These are phyloP conservation scores for Rosa persica DNA, from an alignment of 306 rosid genomes.

Conservation along the genomic window DNA sequence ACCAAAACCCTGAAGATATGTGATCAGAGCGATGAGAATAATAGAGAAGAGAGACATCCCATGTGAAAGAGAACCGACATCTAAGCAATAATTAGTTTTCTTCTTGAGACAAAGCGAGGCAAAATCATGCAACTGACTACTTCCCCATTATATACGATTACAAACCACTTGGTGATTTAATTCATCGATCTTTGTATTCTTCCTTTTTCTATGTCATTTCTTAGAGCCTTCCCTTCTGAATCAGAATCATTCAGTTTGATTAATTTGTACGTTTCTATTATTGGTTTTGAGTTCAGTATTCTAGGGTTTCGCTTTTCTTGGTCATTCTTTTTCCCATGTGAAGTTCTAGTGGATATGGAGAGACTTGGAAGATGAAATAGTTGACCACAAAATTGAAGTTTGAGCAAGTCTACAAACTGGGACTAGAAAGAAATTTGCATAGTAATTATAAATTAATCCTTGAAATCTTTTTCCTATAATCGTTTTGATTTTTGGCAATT, in stretches of 20 bases:
- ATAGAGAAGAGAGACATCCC: slow-evolving; percentile 51
- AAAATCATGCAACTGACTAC: slow-evolving; percentile 22
- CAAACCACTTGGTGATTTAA: neutral
- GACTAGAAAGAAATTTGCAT: neutral
- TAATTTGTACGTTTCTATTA: neutral
- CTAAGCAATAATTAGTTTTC: slow-evolving; percentile 36
- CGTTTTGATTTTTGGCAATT: neutral
- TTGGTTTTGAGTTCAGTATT: neutral
- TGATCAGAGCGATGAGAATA: neutral
- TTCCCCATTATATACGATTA: slow-evolving; percentile 2
- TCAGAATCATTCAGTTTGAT: slow-evolving; percentile 22
- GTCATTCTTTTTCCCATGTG: neutral
- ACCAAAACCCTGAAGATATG: neutral
- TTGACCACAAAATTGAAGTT: neutral
- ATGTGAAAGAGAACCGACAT: slow-evolving; percentile 50
- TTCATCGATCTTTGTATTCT: slow-evolving; percentile 16
- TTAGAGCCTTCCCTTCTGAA: slow-evolving; percentile 44
- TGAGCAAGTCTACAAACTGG: neutral
- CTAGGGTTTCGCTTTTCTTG: neutral
- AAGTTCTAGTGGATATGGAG: slow-evolving; percentile 10
- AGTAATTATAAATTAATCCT: neutral
- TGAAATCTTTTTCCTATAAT: too few species aligned
- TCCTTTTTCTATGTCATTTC: slow-evolving; percentile 35
- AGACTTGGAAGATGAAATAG: neutral
- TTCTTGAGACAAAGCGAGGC: slow-evolving; percentile 29